phyloP scores from a whole-genome alignment of 1,139 yeast genomes.

The Taphrina wiesneri region DNA sequence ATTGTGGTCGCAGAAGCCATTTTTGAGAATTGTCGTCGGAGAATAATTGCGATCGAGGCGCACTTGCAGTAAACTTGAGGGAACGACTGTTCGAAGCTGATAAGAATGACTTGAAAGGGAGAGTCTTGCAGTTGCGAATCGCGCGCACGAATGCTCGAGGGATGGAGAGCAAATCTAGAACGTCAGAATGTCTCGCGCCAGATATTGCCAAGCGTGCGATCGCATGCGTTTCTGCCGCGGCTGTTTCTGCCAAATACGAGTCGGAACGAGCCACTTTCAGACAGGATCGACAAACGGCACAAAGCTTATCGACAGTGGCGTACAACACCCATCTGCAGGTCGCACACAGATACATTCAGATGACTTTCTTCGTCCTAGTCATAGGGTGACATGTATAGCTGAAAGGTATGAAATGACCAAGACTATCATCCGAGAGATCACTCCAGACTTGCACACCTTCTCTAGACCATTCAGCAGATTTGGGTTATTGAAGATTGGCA shows the following conservation, averaged over 20 bases:
- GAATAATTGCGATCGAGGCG: not conserved
- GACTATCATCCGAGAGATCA: slow-evolving; percentile 19
- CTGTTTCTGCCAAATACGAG: not conserved
- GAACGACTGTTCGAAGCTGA: not conserved
- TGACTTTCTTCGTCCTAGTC: too few species aligned
- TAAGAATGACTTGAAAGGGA: not conserved
- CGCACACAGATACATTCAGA: too few species aligned
- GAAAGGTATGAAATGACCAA: not conserved
- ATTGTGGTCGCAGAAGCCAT: slow-evolving; percentile 34
- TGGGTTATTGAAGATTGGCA: slow-evolving; percentile 57
- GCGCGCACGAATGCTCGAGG: not conserved
- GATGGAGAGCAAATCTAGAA: not conserved
- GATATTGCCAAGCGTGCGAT: too few species aligned
- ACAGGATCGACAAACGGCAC: not conserved
- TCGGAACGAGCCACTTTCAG: not conserved
- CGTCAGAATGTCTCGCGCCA: too few species aligned
- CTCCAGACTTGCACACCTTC: slow-evolving; percentile 36
- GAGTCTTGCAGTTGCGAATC: not conserved
- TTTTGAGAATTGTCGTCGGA: not conserved
- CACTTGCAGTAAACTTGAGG: not conserved
- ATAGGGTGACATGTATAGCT: too few species aligned
- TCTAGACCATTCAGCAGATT: slow-evolving; percentile 45
- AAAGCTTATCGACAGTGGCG: not conserved
- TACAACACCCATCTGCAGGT: not conserved
- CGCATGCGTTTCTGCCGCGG: not conserved